Evolutionary conservation across 805 yeast genomes (phyloP).

Genomic region (Ogataea ramenticola): DNA sequence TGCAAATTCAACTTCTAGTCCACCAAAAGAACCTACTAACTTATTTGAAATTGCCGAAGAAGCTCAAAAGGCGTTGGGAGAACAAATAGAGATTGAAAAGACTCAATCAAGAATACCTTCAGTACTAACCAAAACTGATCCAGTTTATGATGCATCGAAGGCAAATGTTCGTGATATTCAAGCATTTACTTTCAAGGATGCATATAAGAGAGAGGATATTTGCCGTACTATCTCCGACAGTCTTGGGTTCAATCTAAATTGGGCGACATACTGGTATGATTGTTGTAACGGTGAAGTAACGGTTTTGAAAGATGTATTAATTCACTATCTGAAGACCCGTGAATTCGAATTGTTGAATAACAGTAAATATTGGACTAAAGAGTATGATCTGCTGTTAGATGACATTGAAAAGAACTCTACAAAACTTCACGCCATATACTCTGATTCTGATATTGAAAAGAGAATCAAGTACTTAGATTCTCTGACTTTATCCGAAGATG

Average conservation of each 20-base stretch:
- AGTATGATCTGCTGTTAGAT: neutral
- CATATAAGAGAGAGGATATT: slow-evolving; percentile 18
- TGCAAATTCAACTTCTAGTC: too few species aligned
- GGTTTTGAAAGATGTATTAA: slow-evolving; percentile 20
- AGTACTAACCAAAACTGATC: slow-evolving; percentile 19
- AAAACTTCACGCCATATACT: neutral
- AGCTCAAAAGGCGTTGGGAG: neutral
- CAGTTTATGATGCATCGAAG: slow-evolving; percentile 19
- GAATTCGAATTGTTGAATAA: slow-evolving; percentile 19
- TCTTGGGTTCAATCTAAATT: slow-evolving; percentile 22
- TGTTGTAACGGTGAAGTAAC: slow-evolving; percentile 25
- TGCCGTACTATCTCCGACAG: slow-evolving; percentile 21
- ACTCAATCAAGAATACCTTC: neutral
- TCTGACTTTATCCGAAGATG: too few species aligned
- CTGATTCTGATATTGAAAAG: neutral
- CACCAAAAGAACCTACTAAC: slow-evolving; percentile 5
- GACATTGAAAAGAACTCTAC: neutral
- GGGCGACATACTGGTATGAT: slow-evolving; percentile 28
- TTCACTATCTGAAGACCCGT: slow-evolving; percentile 21
- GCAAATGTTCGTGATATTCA: slow-evolving; percentile 14
- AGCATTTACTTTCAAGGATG: slow-evolving; percentile 17
- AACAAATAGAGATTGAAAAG: neutral
- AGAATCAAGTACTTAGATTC: neutral
- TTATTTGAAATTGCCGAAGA: slow-evolving; percentile 1
- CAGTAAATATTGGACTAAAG: slow-evolving; percentile 25